Percentiles rank a stretch among this genome's conserved stretches.
phyloP scores from a whole-genome alignment of 768 basidiomycete genomes.

The Pholiota conissans region DNA sequence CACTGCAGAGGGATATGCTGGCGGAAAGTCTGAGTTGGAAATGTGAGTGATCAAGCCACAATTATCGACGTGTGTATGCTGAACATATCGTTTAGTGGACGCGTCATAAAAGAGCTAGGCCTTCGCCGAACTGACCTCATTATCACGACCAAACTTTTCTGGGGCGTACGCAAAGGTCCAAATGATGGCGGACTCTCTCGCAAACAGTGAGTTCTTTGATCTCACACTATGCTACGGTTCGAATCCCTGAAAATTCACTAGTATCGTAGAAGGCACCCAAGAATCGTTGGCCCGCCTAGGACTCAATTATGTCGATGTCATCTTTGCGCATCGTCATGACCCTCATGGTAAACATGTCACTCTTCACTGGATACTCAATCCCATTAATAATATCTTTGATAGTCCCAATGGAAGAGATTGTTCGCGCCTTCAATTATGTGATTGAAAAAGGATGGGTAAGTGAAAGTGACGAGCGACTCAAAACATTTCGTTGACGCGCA shows the following conservation, averaged over 20 bases:
- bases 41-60: slow-evolving; percentile 42
- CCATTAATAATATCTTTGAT: slow-evolving; percentile 25
- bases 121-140: slow-evolving; percentile 65
- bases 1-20: slow-evolving; percentile 61
- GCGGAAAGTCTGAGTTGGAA: slow-evolving; percentile 68
- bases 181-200: slow-evolving; percentile 56
- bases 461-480: not conserved
- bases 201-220: slow-evolving; percentile 44
- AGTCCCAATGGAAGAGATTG: slow-evolving; percentile 66
- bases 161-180: slow-evolving; percentile 57
- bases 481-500: not conserved
- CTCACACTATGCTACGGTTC: slow-evolving; percentile 55
- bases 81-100: slow-evolving; percentile 39
- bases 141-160: slow-evolving; percentile 75
- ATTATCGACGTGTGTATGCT: not conserved
- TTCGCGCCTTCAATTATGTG: slow-evolving; percentile 77
- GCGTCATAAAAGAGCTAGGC: slow-evolving; percentile 72
- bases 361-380: not conserved
- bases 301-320: slow-evolving; percentile 72
- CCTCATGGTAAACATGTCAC: slow-evolving; percentile 40
- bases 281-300: slow-evolving; percentile 65
- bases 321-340: slow-evolving; percentile 70
- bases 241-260: slow-evolving; percentile 69
- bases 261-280: slow-evolving; percentile 68
- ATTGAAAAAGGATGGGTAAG: slow-evolving; percentile 69